These are phyloP conservation scores for Aethionema arabicum DNA, from an alignment of 345 rosid species.

Conservation along the genomic window DNA sequence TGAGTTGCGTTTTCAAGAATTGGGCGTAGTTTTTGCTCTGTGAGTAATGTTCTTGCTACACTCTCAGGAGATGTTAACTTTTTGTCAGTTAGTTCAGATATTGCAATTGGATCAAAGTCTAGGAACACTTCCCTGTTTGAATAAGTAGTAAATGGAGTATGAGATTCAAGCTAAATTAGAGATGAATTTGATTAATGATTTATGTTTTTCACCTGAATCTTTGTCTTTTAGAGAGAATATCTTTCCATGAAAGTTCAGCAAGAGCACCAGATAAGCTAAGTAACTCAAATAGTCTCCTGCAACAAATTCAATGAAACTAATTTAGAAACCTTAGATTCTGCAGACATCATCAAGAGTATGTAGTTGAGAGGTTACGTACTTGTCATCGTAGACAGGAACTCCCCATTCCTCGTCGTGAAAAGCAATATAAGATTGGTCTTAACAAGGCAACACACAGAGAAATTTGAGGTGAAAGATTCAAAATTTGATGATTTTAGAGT, in stretches of 20 bases:
- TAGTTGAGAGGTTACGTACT: conserved; percentile 41
- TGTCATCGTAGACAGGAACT: conserved; percentile 76
- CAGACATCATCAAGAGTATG: neutral
- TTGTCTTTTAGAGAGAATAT: conserved; percentile 70
- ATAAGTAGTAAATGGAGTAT: conserved; percentile 8
- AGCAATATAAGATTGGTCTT: conserved; percentile 63
- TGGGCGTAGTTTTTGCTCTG: conserved; percentile 69
- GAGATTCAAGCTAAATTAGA: neutral
- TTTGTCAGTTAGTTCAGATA: conserved; percentile 60
- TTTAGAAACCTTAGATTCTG: neutral
- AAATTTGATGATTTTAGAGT: neutral
- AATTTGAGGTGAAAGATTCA: conserved; percentile 1
- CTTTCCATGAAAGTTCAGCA: conserved; percentile 80
- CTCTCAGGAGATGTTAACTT: conserved; percentile 56
- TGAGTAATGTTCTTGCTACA: conserved; percentile 52
- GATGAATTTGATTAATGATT: neutral
- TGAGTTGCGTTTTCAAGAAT: conserved; percentile 79
- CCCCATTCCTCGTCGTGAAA: conserved; percentile 97
- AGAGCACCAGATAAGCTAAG: conserved; percentile 76
- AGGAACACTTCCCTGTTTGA: conserved; percentile 68
- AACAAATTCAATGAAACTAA: conserved; percentile 11
- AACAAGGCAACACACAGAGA: conserved; percentile 8
- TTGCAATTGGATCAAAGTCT: conserved; percentile 67
- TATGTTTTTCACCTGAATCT: conserved; percentile 61
- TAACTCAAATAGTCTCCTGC: conserved; percentile 79